Evolutionary conservation across 257 asterid species (phyloP), one percentile per base, ranked within the genome.

Genomic region (Thymus quinquecostatus): DNA sequence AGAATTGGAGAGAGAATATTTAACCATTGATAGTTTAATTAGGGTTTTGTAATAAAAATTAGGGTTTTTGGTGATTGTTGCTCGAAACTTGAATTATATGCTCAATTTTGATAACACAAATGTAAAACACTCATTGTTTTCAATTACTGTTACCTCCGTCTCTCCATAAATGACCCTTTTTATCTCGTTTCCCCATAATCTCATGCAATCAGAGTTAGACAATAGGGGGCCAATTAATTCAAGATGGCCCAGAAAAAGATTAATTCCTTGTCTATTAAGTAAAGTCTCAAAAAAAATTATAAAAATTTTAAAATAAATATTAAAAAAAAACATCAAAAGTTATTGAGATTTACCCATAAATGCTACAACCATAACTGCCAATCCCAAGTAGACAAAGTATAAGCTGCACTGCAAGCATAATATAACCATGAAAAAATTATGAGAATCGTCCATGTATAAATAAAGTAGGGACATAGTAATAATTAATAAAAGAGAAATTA

Each of bases 331-430:
- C 29, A 28, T 44, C 8, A 45, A 38, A 32, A 11, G 36, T 58
- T 34, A 47, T 50, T 5, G 41, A 59, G 60, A 81, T 77, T 69
- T 86, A 92, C 96, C 98, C 98, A 92, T 78, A 75, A 92, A 92
- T 59, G 94, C 98, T 55, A 84, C 86, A 50, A 76, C 90, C 88
- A 81, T 89, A 78, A 89, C 96, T 53, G 87, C 88, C 28, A 85
- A 43, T 61, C 96, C 98, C 89, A 92, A 73, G 81, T 87, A 88
- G 28, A 92, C 94, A 75, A 84, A 92, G 87, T 83, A 86, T 49
- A 92, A 83, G 71, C 96, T 89, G 84, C 97, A 88, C 97, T 89
- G 96, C 70, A 57, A 14, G 57, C 28, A 64, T 0, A 83, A 21
- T 21, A 21, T 21, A 58, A 57, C 66, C 68, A 81, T 10, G 56